These are phyloP conservation scores for Taiozyma sp. DNA, from an alignment of 1,139 yeast genomes.

Conservation along the genomic window DNA sequence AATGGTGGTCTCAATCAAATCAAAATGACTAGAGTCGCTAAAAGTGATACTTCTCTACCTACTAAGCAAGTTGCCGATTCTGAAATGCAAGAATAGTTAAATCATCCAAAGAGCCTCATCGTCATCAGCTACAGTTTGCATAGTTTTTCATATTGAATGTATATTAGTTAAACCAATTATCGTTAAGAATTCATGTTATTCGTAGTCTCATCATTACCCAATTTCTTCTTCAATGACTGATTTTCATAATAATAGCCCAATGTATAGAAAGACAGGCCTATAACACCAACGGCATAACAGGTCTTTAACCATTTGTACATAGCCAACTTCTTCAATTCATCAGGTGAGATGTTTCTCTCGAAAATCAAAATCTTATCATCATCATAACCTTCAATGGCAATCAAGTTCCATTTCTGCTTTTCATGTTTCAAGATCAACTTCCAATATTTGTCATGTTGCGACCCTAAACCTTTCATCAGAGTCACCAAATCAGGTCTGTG, in stretches of 20 bases:
- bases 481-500: conserved; percentile 41
- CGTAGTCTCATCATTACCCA: background rate
- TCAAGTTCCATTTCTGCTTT: conserved; percentile 38
- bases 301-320: conserved; percentile 6
- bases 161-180: background rate
- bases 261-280: conserved; percentile 5
- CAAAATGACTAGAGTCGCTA: conserved; percentile 33
- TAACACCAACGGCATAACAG: background rate
- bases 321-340: conserved; percentile 4
- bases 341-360: conserved; percentile 22
- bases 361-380: conserved; percentile 31
- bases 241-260: conserved; percentile 15
- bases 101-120: background rate
- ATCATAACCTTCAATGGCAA: conserved; percentile 34
- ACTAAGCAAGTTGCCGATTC: conserved; percentile 4
- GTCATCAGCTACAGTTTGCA: background rate
- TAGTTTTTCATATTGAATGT: background rate
- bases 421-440: conserved; percentile 33
- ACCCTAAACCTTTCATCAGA: conserved; percentile 35
- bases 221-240: conserved; percentile 13
- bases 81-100: conserved; percentile 10
- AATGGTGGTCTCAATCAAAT: conserved; percentile 72
- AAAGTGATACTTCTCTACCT: conserved; percentile 16
- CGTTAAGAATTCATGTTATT: background rate
- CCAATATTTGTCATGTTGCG: conserved; percentile 28